These are phyloP conservation scores for Salix arbutifolia DNA, from an alignment of 345 rosid species.

Conservation along the genomic window DNA sequence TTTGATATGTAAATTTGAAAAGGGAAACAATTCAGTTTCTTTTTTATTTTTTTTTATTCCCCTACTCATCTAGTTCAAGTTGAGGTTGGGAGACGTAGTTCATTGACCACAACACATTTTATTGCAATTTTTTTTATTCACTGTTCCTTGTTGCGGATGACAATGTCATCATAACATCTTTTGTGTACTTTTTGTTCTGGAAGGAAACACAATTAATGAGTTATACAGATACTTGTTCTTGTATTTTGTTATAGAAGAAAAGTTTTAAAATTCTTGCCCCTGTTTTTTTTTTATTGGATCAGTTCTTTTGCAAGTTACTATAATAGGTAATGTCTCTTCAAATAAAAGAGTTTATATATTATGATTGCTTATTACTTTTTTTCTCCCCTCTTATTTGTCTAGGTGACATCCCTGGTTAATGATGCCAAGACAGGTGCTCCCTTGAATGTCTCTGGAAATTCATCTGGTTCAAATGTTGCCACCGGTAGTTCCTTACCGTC, in stretches of 20 bases:
- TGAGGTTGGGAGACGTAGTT: not conserved
- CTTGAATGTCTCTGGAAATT: constrained; percentile 61
- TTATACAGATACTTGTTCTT: not conserved
- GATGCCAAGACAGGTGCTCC: constrained; percentile 81
- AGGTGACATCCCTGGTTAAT: constrained; percentile 71
- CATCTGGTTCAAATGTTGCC: constrained; percentile 51
- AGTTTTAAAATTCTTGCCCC: not conserved
- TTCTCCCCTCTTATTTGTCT: not conserved
- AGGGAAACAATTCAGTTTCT: not conserved
- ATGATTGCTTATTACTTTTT: constrained; percentile 1
- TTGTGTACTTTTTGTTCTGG: not conserved
- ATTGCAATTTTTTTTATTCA: not conserved
- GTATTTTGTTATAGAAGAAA: not conserved
- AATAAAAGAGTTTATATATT: not conserved
- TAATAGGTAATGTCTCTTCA: not conserved
- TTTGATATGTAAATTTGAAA: not conserved
- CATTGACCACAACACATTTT: not conserved
- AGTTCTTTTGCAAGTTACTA: not conserved
- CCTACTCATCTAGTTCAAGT: not conserved
- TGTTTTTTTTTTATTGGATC: not conserved
- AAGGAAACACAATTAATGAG: not conserved
- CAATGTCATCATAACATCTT: not conserved
- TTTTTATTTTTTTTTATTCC: not conserved
- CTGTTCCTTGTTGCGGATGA: not conserved
- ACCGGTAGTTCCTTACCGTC: constrained; percentile 72